Base-by-base conservation (phyloP, 805 yeast species). In the Cyberlindnera maclurae region DNA sequence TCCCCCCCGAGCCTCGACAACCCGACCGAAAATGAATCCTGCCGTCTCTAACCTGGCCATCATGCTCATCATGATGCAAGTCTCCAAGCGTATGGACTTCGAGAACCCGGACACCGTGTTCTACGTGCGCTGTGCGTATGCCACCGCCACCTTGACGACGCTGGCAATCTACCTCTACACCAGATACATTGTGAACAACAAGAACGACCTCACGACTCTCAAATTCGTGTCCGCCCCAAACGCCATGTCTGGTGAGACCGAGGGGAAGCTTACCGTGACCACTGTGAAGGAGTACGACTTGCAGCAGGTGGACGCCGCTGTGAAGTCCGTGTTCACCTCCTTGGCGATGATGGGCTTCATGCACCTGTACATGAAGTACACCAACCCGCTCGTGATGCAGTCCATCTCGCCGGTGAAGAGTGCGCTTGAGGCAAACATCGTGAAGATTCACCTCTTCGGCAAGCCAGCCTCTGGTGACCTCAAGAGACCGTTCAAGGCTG, bases 61-160 rank as follows among this genome's bases (percentile, higher is more conserved):
- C 74, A 90, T 89, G 96, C 79, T 89, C 59, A 83, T 77, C 71
- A 86, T 87, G 86, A 90, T 89, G 96, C 96, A 88, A 65, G 83
- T 88, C 47, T 78, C 96, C 47, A 85, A 87, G 64, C 78, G 76
- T 59, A 70, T 93, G 46, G 93, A 90, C 64, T 78, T 89, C 64
- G 97, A 90, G 62, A 76, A 89, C 64, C 90, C 94, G 33, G 64
- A 64, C 47, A 73, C 77, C 41, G 68, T 88, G 37, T 64, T 82
- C 59, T 82, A 77, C 60, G 89, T 86, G 39, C 79, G 98, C 63
- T 67, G 68, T 29, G 76, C 77, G 33, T 93, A 86, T 67, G 63
- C 73, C 34, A 52, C 79, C 16, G 77, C 89, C 57, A 87, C 84
- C 54, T 55, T 70, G 28, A 44, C 80, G 42, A 77, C 93, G 12